Base-by-base conservation (phyloP, 306 rosid genomes). In the Gastrolobium bilobum region DNA sequence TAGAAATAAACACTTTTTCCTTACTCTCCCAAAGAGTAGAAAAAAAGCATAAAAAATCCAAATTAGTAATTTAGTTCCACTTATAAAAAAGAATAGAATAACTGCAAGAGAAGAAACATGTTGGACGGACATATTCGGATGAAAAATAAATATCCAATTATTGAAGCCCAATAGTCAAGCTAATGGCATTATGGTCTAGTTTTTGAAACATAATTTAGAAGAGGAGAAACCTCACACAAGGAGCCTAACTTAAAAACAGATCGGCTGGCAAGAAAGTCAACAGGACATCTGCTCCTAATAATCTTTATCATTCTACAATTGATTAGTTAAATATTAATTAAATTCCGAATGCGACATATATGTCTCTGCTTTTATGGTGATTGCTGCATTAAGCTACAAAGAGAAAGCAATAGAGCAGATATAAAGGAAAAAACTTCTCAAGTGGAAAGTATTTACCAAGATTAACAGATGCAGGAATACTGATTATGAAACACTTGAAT, bases 401-500 rank as follows among this genome's bases (percentile, higher is more conserved):
- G 65, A 38, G n/a, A 64, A 52, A 50, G 72, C 31, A 6, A 5
- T 31, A 31, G 3, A n/a, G 7, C 10, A 67, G 4, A 11, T 4
- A 68, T 30, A 13, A 35, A 33, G 43, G 44, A 40, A 15, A 2
- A 46, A 66, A 11, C 48, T 14, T 6, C 4, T 38, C n/a, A 11
- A 30, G 30, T 6, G 29, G 57, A n/a, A 52, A 39, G 31, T 10
- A 50, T 38, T 64, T 40, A 48, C 68, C 73, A 26, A 48, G 63
- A 75, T 13, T 65, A 42, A 42, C 34, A 70, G 34, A 48, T 79
- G 74, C 11, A 38, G 8, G 57, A 78, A 78, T 50, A 46, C 26
- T 44, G 43, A n/a, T 53, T 35, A 31, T 51, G 35, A 15, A 50
- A 52, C 31, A 66, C 29, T 48, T 39, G 51, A 68, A 42, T 53